phyloP scores from a whole-genome alignment of 345 rosid genomes.

The Camelina neglecta region DNA sequence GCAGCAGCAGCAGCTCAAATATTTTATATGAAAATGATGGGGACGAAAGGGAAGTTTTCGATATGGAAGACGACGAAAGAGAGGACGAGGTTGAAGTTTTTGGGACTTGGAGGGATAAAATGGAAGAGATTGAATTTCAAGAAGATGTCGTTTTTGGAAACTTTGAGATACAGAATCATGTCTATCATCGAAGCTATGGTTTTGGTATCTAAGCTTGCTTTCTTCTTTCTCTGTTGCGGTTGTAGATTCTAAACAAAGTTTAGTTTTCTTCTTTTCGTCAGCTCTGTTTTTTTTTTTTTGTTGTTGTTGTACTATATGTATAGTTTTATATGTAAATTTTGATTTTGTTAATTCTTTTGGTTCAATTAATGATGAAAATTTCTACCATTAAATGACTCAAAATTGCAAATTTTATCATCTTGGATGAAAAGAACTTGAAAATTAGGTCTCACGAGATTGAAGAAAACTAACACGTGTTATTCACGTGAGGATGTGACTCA shows the following conservation, averaged over 20 bases:
- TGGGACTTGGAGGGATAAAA: slow-evolving; percentile 31
- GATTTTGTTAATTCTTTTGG: not conserved
- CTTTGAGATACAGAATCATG: slow-evolving; percentile 27
- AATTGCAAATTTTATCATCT: not conserved
- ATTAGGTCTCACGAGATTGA: not conserved
- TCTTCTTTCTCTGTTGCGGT: slow-evolving; percentile 42
- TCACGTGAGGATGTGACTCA: not conserved
- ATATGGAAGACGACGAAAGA: slow-evolving; percentile 36
- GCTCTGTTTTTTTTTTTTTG: not conserved
- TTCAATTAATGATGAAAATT: not conserved
- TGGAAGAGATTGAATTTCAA: slow-evolving; percentile 42
- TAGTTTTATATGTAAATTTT: slow-evolving; percentile 18
- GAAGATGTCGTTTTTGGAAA: slow-evolving; percentile 39
- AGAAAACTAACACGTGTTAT: not conserved
- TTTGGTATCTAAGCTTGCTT: slow-evolving; percentile 38
- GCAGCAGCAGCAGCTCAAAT: not conserved
- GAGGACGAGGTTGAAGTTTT: slow-evolving; percentile 40
- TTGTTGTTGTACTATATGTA: not conserved
- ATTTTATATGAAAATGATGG: not conserved
- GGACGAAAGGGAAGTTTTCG: slow-evolving; percentile 9
- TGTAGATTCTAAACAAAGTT: slow-evolving; percentile 34
- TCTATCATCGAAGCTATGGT: slow-evolving; percentile 40
- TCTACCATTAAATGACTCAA: not conserved
- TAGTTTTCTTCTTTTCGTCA: not conserved
- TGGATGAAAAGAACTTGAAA: not conserved